phyloP scores from a whole-genome alignment of 306 rosid genomes.

The Amphicarpaea edgeworthii region DNA sequence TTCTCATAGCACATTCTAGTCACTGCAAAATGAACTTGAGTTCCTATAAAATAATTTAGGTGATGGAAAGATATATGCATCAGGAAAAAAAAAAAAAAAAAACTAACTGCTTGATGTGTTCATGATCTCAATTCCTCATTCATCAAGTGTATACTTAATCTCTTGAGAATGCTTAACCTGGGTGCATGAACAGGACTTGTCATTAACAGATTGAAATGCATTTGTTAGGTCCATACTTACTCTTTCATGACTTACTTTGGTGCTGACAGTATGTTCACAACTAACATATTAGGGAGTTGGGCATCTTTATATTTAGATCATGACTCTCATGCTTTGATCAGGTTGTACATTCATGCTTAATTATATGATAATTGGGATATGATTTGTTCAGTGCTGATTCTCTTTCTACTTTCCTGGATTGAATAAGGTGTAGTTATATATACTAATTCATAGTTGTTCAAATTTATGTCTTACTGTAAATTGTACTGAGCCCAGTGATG shows the following conservation, averaged over 20 bases:
- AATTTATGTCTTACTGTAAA: too few species aligned
- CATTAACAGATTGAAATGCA: not conserved
- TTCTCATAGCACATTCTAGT: conserved; percentile 20
- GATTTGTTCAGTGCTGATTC: conserved; percentile 13
- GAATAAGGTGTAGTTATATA: conserved; percentile 5
- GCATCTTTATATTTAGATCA: not conserved
- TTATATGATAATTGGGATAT: conserved; percentile 15
- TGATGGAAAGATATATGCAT: conserved; percentile 5
- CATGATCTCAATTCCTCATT: not conserved
- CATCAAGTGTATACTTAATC: not conserved
- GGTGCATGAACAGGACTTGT: not conserved
- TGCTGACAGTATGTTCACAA: not conserved
- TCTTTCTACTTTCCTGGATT: conserved; percentile 9
- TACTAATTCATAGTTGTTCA: not conserved
- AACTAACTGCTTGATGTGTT: not conserved
- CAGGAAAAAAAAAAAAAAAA: not conserved
- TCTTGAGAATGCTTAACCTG: not conserved
- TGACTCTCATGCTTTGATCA: conserved; percentile 12
- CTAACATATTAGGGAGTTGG: conserved; percentile 8
- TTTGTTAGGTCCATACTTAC: not conserved
- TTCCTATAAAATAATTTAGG: not conserved
- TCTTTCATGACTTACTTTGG: not conserved
- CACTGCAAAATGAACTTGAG: not conserved
- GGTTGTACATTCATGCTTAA: conserved; percentile 7
- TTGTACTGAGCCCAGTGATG: too few species aligned